Evolutionary conservation across 2,329 filamentous ascomycete genomes (phyloP).

Genomic region (Colletotrichum viniferum): DNA sequence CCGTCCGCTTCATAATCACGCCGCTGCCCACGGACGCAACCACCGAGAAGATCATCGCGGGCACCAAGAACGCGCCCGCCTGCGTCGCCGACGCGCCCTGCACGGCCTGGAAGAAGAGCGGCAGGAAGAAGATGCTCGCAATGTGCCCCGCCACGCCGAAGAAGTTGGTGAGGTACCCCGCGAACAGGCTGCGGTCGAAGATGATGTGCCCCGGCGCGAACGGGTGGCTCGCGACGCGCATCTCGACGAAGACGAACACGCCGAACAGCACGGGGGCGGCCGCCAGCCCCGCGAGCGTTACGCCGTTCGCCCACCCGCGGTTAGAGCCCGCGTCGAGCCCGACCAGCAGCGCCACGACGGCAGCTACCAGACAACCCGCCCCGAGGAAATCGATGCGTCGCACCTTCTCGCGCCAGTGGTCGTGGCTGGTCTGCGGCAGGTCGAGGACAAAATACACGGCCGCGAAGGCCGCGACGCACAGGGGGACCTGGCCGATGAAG

Average conservation of each 20-base stretch:
- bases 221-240: slow-evolving; percentile 69
- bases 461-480: slow-evolving; percentile 69
- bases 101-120: slow-evolving; percentile 78
- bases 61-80: slow-evolving; percentile 70
- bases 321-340: slow-evolving; percentile 78
- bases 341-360: slow-evolving; percentile 69
- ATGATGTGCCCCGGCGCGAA: slow-evolving; percentile 79
- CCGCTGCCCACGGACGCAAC: slow-evolving; percentile 69
- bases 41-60: slow-evolving; percentile 67
- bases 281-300: slow-evolving; percentile 62
- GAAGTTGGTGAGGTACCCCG: slow-evolving; percentile 75
- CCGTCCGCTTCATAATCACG: slow-evolving; percentile 71
- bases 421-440: slow-evolving; percentile 60
- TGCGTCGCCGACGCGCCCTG: slow-evolving; percentile 66
- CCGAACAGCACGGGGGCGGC: slow-evolving; percentile 63
- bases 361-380: slow-evolving; percentile 66
- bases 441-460: slow-evolving; percentile 67
- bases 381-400: slow-evolving; percentile 75
- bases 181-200: slow-evolving; percentile 68
- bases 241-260: slow-evolving; percentile 73
- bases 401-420: slow-evolving; percentile 70
- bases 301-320: slow-evolving; percentile 64
- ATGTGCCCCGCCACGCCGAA: slow-evolving; percentile 66
- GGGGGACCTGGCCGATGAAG: slow-evolving; percentile 72
- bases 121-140: slow-evolving; percentile 72